Base-by-base conservation (phyloP, 1,284 basidiomycete genomes). In the Ceratobasidium sp. region DNA sequence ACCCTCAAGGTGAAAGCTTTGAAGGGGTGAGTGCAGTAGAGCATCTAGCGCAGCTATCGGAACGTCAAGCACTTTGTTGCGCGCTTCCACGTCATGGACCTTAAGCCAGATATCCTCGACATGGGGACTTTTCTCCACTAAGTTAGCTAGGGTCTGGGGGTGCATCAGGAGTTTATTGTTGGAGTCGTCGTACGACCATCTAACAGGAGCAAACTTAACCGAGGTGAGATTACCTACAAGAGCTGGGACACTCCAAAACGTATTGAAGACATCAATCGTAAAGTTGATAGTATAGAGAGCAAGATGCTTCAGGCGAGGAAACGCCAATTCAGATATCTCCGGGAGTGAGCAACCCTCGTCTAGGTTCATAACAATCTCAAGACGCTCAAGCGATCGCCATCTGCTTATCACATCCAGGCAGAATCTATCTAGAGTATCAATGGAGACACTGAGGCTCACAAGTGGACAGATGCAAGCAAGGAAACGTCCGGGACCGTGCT, bases 381-480 rank as follows among this genome's bases (percentile, higher is more conserved):
- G 40, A 3, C 61, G 38, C 12, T 64, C 20, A 12, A 64, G 40
- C 38, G 44, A 44, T 9, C 40, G 61, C 61, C 61, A 64, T 3
- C 17, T 42, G 38, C 61, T 44, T 15, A 64, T 64, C 3, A 64
- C 6, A 20, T 17, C n/a, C 13, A 64, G 9, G 38, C 38, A 44
- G 20, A 15, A 3, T 20, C n/a, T 26, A 40, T 64, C 40, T 23
- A 64, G 61, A n/a, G 7, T 23, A 12, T 40, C 28, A 20, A 5
- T 64, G 9, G 61, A 64, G n/a, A 17, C n/a, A 15, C 40, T 64
- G 40, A 64, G 44, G 38, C 17, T 64, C 40, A 64, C 38, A n/a
- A 64, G 61, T 10, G 40, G 40, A 7, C 61, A 17, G 15, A 64
- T 20, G 2, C 6, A 1, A 13, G 40, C 38, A 5, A 64, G 38